Evolutionary conservation across 306 rosid species (phyloP), one percentile per base, ranked within the genome.

Genomic region (Ormosia emarginata): DNA sequence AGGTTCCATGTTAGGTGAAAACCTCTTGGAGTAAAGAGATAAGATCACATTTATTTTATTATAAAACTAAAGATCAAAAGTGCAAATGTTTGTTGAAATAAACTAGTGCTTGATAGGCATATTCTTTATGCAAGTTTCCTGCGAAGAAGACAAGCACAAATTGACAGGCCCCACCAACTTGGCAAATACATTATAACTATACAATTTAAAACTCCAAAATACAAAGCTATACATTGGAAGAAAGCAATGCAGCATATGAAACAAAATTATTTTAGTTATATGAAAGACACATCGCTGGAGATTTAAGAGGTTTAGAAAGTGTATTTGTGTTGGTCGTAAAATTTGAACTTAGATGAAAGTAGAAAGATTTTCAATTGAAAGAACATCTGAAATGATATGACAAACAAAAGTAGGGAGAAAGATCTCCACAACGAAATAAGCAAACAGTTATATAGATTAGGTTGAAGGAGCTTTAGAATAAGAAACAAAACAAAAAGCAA

Each of bases 91-190:
- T 2, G 52, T 32, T 18, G 29, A 11, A 58, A 14, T 39, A 43
- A 55, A 46, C 30, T 2, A 32, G 8, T 44, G 46, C 44, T 36
- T 11, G 58, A 58, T 57, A 17, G 14, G 24, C 36, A 77, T 36
- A 43, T 61, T 76, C 18, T 18, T 32, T 9, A n/a, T 1, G 36
- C 18, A 10, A 34, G 52, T 64, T 76, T 33, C 72, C 18, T 6
- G 15, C 47, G 5, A 62, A 46, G 62, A 53, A 62, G 71, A 62
- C 71, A 44, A 62, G 33, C 15, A 46, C 61, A 47, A 76, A 50
- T 17, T 78, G 67, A 4, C 32, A 67, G 41, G 82, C 34, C 36
- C 67, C 55, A 78, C 75, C 82, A 37, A 77, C 65, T 63, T 77
- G 52, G 8, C 47, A 36, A 69, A 59, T 36, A 18, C 56, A 43